These are phyloP conservation scores for Claviceps purpurea DNA, from an alignment of 2,329 filamentous ascomycete species.

Conservation along the genomic window DNA sequence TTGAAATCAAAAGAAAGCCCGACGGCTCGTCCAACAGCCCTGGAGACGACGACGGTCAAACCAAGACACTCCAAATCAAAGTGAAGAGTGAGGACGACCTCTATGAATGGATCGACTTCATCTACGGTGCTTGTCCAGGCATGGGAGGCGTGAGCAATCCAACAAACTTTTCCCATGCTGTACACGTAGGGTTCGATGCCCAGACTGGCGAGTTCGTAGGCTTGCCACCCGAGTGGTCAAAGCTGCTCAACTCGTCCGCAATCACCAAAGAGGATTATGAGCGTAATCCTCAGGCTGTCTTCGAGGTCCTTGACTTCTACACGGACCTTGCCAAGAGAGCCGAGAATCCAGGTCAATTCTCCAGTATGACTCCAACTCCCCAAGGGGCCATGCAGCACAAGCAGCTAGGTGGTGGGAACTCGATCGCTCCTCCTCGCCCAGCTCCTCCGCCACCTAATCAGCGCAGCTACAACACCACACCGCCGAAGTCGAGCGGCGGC, in stretches of 20 bases:
- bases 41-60: constrained; percentile 65
- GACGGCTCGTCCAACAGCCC: constrained; percentile 58
- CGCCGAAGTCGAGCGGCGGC: constrained; percentile 22
- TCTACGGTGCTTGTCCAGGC: constrained; percentile 89
- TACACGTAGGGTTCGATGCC: constrained; percentile 95
- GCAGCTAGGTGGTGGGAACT: constrained; percentile 42
- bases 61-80: constrained; percentile 77
- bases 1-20: constrained; percentile 75
- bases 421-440: constrained; percentile 56
- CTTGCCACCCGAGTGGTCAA: constrained; percentile 91
- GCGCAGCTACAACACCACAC: constrained; percentile 28
- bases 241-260: constrained; percentile 85
- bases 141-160: constrained; percentile 98
- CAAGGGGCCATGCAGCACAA: constrained; percentile 45
- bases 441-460: constrained; percentile 31
- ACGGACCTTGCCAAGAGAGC: constrained; percentile 67
- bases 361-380: constrained; percentile 55
- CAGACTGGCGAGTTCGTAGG: constrained; percentile 92
- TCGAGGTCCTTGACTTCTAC: constrained; percentile 76
- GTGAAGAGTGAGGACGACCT: constrained; percentile 94
- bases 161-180: constrained; percentile 93
- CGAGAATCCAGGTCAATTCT: constrained; percentile 56
- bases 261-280: constrained; percentile 98
- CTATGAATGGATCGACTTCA: constrained; percentile 97
- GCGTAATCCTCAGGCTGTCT: constrained; percentile 79